Percentiles rank a stretch among this genome's conserved stretches.
These are phyloP conservation scores for Copromyces sp. DNA, from an alignment of 495 filamentous ascomycete species.

Conservation along the genomic window DNA sequence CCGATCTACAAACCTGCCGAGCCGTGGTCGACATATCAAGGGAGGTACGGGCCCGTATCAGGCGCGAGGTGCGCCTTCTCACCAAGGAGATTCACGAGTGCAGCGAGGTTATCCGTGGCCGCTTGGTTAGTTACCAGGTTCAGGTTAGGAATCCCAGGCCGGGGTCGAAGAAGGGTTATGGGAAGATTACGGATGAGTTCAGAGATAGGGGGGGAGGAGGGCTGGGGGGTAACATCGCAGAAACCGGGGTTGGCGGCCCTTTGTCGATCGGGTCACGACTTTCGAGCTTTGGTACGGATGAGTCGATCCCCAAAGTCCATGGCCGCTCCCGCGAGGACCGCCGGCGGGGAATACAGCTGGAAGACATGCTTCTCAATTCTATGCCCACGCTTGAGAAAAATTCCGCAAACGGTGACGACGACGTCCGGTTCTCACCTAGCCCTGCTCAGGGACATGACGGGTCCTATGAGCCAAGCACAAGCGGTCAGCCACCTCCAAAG, in stretches of 20 bases:
- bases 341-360: not conserved
- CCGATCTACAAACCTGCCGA: not conserved
- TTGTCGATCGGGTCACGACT: not conserved
- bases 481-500: not conserved
- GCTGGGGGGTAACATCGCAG: not conserved
- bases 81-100: not conserved
- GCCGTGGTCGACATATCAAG: not conserved
- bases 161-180: not conserved
- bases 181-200: not conserved
- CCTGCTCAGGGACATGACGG: not conserved
- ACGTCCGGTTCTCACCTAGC: not conserved
- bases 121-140: not conserved
- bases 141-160: not conserved
- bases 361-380: not conserved
- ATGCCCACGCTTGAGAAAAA: not conserved
- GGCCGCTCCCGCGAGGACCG: not conserved
- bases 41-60: not conserved
- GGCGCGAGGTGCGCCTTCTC: not conserved
- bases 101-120: not conserved
- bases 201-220: too few relatives aligned
- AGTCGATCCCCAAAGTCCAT: not conserved
- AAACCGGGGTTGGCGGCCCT: not conserved
- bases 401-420: not conserved
- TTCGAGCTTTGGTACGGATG: not conserved
- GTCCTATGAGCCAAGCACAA: not conserved